A percentile compares a stretch with the other conserved stretches of the same genome.
Evolutionary conservation across 495 filamentous ascomycete species (phyloP).

Genomic region (Xylaria sp.): DNA sequence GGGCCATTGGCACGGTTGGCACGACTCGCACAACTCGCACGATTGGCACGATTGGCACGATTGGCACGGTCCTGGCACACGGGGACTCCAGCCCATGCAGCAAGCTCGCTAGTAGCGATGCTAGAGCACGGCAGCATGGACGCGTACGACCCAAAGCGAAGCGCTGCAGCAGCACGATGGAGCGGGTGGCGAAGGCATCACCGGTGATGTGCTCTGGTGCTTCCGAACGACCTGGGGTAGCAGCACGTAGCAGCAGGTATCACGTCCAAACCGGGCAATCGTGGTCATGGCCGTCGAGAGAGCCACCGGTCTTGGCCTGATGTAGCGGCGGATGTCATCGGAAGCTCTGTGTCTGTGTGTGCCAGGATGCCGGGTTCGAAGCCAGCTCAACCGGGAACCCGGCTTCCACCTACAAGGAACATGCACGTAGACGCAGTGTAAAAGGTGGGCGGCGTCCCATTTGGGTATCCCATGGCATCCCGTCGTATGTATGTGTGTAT

Average conservation of each 20-base stretch:
- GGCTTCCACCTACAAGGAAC: background rate
- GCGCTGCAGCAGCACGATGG: background rate
- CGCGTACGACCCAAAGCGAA: background rate
- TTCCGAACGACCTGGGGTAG: background rate
- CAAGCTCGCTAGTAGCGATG: constrained; percentile 14
- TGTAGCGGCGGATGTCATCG: constrained; percentile 1
- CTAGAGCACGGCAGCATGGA: background rate
- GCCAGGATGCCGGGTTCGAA: constrained; percentile 13
- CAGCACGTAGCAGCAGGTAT: too few species aligned
- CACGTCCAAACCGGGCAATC: constrained; percentile 12
- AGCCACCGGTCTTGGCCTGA: background rate
- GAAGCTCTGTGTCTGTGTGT: constrained; percentile 11
- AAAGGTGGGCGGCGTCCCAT: too few species aligned
- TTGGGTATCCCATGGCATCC: background rate
- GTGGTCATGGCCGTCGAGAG: background rate
- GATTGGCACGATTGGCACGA: too few species aligned
- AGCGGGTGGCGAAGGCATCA: background rate
- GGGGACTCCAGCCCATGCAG: constrained; percentile 10
- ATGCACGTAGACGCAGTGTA: background rate
- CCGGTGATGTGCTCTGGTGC: constrained; percentile 7
- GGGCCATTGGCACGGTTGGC: constrained; percentile 8
- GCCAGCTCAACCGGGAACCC: constrained; percentile 1
- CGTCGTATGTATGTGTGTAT: too few species aligned
- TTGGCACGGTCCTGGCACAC: too few species aligned
- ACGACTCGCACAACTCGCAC: too few species aligned